phyloP scores from a whole-genome alignment of 75 land plant species.

The Gnetum montanum region DNA sequence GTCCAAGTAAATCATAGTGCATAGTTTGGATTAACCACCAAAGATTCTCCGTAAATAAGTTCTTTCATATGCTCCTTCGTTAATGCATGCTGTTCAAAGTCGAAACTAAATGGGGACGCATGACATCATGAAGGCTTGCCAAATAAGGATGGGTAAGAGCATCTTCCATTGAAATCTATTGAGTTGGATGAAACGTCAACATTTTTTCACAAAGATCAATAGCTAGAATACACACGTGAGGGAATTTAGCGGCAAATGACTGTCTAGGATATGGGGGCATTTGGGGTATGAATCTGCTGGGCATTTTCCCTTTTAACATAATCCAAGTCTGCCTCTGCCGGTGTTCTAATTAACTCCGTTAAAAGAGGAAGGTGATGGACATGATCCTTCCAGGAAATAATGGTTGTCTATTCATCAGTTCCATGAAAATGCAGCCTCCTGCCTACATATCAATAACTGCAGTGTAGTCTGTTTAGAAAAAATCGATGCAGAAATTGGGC shows the following conservation, averaged over 20 bases:
- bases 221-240: constrained; percentile 57
- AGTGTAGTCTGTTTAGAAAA: constrained; percentile 89
- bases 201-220: constrained; percentile 79
- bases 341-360: constrained; percentile 77
- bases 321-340: constrained; percentile 59
- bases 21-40: constrained; percentile 50
- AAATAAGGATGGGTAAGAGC: constrained; percentile 73
- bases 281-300: constrained; percentile 50
- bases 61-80: constrained; percentile 70
- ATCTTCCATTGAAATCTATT: constrained; percentile 74
- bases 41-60: constrained; percentile 55
- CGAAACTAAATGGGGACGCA: constrained; percentile 73
- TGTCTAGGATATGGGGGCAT: constrained; percentile 53
- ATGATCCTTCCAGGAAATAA: constrained; percentile 88
- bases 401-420: constrained; percentile 76
- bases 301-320: constrained; percentile 69
- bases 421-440: constrained; percentile 95
- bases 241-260: constrained; percentile 40
- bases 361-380: constrained; percentile 82
- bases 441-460: constrained; percentile 97
- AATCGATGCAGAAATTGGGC: no score
- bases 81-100: constrained; percentile 60
- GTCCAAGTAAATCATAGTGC: constrained; percentile 7
- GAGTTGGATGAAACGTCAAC: constrained; percentile 70
- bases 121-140: constrained; percentile 54